A percentile compares a stretch with the other conserved stretches of the same genome.
Conservation (phyloP, 139 green algal species). For the Volvox reticuliferus region DNA sequence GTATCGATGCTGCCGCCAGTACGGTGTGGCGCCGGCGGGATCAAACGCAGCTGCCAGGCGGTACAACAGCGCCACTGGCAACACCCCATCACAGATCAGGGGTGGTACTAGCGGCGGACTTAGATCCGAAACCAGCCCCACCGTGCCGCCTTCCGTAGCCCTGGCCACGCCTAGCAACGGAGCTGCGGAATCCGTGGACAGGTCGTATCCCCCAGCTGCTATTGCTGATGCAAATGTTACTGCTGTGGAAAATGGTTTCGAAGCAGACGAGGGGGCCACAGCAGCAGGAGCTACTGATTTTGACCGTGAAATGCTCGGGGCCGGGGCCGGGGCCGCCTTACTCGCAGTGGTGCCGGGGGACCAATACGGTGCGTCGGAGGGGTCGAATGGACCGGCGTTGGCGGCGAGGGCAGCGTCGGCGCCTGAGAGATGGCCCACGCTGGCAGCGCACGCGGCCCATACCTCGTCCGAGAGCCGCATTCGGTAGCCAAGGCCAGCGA, state of each 20-base stretch:
- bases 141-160: too few relatives aligned
- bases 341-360: too few relatives aligned
- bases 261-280: background rate
- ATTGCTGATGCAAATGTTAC: too few relatives aligned
- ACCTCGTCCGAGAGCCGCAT: conserved; percentile 39
- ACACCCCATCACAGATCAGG: conserved; percentile 2
- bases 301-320: too few relatives aligned
- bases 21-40: conserved; percentile 14
- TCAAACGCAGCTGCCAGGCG: conserved; percentile 36
- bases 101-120: background rate
- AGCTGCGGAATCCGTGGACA: too few relatives aligned
- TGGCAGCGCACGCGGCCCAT: conserved; percentile 18
- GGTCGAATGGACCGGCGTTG: too few relatives aligned
- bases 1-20: conserved; percentile 57
- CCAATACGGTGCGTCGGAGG: background rate
- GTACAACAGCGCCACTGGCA: background rate
- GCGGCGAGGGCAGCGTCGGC: too few relatives aligned
- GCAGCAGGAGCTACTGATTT: background rate
- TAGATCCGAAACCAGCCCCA: too few relatives aligned
- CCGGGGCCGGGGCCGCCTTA: too few relatives aligned
- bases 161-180: too few relatives aligned
- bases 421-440: background rate
- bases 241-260: background rate
- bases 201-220: background rate
- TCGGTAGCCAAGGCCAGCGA: conserved; percentile 15